These are phyloP conservation scores for Hanseniaspora guilliermondii DNA, from an alignment of 805 yeast species.

Conservation along the genomic window DNA sequence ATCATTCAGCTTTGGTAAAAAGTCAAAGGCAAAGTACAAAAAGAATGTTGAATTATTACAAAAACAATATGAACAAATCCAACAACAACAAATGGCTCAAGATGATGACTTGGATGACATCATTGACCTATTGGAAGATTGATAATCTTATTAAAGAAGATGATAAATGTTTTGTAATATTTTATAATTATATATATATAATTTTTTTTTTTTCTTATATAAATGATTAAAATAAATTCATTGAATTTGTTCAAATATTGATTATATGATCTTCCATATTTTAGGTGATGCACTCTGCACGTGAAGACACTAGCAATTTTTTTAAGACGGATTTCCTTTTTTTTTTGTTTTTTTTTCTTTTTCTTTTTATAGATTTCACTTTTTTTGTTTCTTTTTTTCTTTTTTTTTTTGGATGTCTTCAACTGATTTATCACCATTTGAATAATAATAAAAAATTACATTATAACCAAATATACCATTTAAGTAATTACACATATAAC, in stretches of 20 bases:
- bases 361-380: too few relatives aligned
- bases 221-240: too few relatives aligned
- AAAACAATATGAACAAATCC: conserved; percentile 29
- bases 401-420: too few relatives aligned
- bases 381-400: too few relatives aligned
- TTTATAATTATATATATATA: neutral
- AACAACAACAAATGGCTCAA: conserved; percentile 29
- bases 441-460: neutral
- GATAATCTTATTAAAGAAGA: conserved; percentile 9
- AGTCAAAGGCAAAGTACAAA: conserved; percentile 49
- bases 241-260: too few relatives aligned
- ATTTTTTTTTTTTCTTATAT: neutral
- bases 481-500: neutral
- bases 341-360: too few relatives aligned
- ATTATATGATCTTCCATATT: too few relatives aligned
- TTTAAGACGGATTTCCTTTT: too few relatives aligned
- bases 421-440: too few relatives aligned
- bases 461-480: neutral
- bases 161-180: neutral
- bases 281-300: too few relatives aligned
- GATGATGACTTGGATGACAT: conserved; percentile 51
- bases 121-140: conserved; percentile 53
- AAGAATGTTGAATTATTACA: conserved; percentile 44
- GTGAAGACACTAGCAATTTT: too few relatives aligned
- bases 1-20: conserved; percentile 70